Evolutionary conservation across 2,329 filamentous ascomycete genomes (phyloP), one percentile per base, ranked within the genome.

Genomic region (Pseudogymnoascus sp.): DNA sequence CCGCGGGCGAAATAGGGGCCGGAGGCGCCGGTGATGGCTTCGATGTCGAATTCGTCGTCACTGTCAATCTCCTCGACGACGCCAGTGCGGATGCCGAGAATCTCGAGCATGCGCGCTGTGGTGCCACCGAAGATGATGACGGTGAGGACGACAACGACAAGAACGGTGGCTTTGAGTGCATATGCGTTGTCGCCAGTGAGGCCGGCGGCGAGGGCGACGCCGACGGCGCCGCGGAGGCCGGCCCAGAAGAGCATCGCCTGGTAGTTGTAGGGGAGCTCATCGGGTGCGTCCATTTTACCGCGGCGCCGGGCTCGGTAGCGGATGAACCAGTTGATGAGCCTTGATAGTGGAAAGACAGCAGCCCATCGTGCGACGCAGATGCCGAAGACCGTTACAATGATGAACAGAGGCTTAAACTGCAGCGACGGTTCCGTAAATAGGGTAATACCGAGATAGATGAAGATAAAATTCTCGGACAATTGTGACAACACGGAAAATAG

Each of bases 201-300:
- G 26, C 96, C 89, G 22, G 93, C 93, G 33, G 95, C 95, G 56
- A 99, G 81, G 1, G 95, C 95, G 37, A 99, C 95, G 63, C 95
- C 95, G 69, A 99, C 95, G 56, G 95, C 95, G 70, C 95, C 95
- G 66, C 95, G 90, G 31, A 99, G 82, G 26, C 95, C 95, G 14
- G 95, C 95, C 95, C 95, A 99, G 78, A 96, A 99, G n/a, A 99
- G 85, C 95, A 99, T 98, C n/a, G 90, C 92, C 76, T 98, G 95
- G 76, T 98, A 96, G 69, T 91, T 91, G 73, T 92, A 96, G 0
- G 95, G 95, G 37, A 99, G 79, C 75, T 98, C 95, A 68, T 98
- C 93, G 14, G 86, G 85, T 4, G 88, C 85, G 63, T 96, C 89
- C 59, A 40, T 31, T 63, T 81, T 82, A 24, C 92, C 92, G 62